Conservation (phyloP, 768 basidiomycete genomes). For the Ephemerocybe angulata region DNA sequence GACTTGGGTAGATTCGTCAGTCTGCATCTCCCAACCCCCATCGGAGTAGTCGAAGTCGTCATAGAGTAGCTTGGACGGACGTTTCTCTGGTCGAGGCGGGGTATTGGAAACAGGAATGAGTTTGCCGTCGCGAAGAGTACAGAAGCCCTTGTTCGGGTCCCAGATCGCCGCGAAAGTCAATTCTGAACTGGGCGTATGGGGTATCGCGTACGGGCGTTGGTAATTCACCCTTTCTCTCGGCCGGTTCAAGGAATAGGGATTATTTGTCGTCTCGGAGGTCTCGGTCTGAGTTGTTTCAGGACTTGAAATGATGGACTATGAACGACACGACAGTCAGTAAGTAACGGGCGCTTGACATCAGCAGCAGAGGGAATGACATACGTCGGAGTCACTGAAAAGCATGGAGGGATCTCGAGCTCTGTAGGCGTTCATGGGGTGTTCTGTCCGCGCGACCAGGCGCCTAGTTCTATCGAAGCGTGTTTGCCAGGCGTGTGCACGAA, state of each 20-base stretch:
- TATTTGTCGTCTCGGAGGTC: no score
- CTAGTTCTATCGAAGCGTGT: background rate
- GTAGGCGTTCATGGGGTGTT: background rate
- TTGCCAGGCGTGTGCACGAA: background rate
- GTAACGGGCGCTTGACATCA: background rate
- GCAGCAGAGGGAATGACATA: background rate
- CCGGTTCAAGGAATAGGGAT: no score
- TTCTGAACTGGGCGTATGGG: conserved; percentile 3
- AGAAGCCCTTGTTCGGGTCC: conserved; percentile 10
- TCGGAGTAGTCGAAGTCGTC: background rate
- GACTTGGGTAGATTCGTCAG: background rate
- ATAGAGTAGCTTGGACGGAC: background rate
- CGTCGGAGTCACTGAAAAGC: conserved; percentile 10
- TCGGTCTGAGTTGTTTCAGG: no score
- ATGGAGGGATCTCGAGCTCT: background rate
- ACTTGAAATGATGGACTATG: background rate
- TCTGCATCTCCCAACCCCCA: background rate
- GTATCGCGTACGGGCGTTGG: no score
- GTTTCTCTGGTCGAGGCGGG: background rate
- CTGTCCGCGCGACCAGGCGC: background rate
- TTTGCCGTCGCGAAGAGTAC: conserved; percentile 5
- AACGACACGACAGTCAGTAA: background rate
- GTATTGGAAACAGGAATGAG: background rate
- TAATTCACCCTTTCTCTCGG: no score
- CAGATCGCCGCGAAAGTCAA: conserved; percentile 11